Base-by-base conservation (phyloP, 202 grass and related monocot species). In the Setaria viridis region DNA sequence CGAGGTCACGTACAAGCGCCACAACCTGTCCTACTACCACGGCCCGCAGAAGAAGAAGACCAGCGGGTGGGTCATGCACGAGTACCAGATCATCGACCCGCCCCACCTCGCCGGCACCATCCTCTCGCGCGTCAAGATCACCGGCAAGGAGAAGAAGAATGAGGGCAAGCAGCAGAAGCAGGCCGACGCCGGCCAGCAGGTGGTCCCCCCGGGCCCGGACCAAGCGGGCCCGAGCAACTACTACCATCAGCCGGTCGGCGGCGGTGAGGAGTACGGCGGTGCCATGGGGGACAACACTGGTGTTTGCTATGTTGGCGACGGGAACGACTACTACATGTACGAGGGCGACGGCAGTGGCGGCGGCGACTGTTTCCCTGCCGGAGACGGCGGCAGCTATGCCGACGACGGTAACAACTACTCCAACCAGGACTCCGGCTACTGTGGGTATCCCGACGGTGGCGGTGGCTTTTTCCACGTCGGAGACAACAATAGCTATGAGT, bases 1-100 rank as follows among this genome's bases (percentile, higher is more conserved):
- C 3, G 37, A 48, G 39, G 9, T 88, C 6, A 19, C 0, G 56
- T 88, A 57, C 75, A 84, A 20, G 59, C 35, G 55, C 11, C 54
- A 20, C 13, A 15, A 48, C 56, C 74, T 88, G 5, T 48, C 80
- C 5, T 88, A 79, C 66, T 62, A 62, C 55, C 13, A 25, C 5
- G 19, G 0, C 9, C 0, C 1, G 5, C 2, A 30, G 5, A 7
- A 16, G 3, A 1, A 0, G 1, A 33, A 9, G 2, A 9, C 34
- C 21, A 49, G 48, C 13, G 51, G 49, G 8, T 46, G 79, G 79
- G 79, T 82, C 2, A 82, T 82, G 79, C 21, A 82, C 9, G 79
- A 82, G 9, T 70, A 71, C 66, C 51, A 70, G n/a, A 58, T 81
- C 66, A 3, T 41, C 21, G n/a, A 56, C 0, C 79, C 79, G 35